phyloP scores from a whole-genome alignment of 2,329 filamentous ascomycete genomes.

The Calonectria pauciramosa region DNA sequence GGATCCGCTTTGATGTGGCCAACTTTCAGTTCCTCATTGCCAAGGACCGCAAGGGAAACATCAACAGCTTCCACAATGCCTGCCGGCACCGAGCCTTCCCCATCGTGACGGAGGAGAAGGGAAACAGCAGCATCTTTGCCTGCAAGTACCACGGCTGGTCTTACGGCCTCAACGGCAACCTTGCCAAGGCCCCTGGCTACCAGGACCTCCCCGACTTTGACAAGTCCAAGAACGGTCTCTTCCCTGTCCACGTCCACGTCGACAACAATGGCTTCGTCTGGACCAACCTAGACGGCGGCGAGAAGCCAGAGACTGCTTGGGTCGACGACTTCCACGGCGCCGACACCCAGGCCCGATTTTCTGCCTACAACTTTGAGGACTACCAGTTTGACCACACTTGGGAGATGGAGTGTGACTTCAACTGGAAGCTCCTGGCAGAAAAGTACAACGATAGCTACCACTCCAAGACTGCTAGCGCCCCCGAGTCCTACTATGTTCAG shows the following conservation, averaged over 20 bases:
- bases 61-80: constrained; percentile 74
- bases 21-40: constrained; percentile 69
- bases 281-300: constrained; percentile 67
- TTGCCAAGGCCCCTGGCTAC: constrained; percentile 72
- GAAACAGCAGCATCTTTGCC: constrained; percentile 65
- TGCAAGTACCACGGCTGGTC: constrained; percentile 76
- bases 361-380: constrained; percentile 63
- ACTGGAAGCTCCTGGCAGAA: constrained; percentile 73
- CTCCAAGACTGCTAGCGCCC: constrained; percentile 67
- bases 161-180: constrained; percentile 68
- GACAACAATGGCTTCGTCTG: constrained; percentile 69
- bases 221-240: constrained; percentile 67
- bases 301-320: constrained; percentile 64
- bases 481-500: constrained; percentile 67
- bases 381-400: constrained; percentile 71
- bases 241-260: constrained; percentile 67
- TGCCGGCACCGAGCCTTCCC: constrained; percentile 74
- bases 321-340: constrained; percentile 64
- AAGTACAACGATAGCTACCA: constrained; percentile 79
- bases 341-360: constrained; percentile 60
- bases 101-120: constrained; percentile 65
- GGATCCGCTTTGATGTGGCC: constrained; percentile 67
- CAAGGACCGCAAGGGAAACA: constrained; percentile 62
- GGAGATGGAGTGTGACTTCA: constrained; percentile 69
- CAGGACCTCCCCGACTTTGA: constrained; percentile 69